Percentiles rank a stretch among this genome's conserved stretches.
Evolutionary conservation across 179 eudicot genomes (phyloP).

Genomic region (Drosera spatulata): DNA sequence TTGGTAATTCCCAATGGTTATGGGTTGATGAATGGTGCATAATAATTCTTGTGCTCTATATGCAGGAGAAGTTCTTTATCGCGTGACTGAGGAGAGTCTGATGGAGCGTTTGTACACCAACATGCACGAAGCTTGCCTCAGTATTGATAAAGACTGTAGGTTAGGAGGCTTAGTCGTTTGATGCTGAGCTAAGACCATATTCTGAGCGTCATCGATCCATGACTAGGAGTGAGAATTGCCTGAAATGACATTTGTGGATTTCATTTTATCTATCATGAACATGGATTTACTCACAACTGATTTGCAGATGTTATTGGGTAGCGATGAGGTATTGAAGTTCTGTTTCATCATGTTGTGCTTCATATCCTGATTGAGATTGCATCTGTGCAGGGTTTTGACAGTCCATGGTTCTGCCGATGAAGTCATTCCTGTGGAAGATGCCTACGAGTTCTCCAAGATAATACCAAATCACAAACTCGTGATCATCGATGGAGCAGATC

Average conservation of each 20-base stretch:
- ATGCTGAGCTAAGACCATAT: too few species aligned
- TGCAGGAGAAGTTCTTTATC: slow-evolving; percentile 39
- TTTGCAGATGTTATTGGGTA: too few species aligned
- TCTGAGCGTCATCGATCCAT: too few species aligned
- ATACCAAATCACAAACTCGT: slow-evolving; percentile 72
- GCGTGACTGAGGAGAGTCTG: slow-evolving; percentile 72
- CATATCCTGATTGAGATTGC: background rate
- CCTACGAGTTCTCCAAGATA: slow-evolving; percentile 55
- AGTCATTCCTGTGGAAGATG: slow-evolving; percentile 63
- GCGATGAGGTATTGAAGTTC: too few species aligned
- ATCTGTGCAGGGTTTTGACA: slow-evolving; percentile 52
- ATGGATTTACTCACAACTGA: too few species aligned
- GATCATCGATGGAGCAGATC: slow-evolving; percentile 71
- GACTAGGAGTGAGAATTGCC: too few species aligned
- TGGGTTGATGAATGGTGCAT: background rate
- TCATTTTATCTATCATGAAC: too few species aligned
- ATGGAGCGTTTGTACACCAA: slow-evolving; percentile 73
- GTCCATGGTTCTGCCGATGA: slow-evolving; percentile 80
- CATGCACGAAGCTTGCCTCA: slow-evolving; percentile 69
- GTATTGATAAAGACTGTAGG: slow-evolving; percentile 34
- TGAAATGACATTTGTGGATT: too few species aligned
- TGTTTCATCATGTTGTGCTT: too few species aligned
- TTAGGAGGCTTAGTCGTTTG: background rate
- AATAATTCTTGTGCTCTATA: background rate
- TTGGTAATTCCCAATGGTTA: background rate